Conservation (phyloP, 2,329 filamentous ascomycete species). For the Aspergillus japonicus region DNA sequence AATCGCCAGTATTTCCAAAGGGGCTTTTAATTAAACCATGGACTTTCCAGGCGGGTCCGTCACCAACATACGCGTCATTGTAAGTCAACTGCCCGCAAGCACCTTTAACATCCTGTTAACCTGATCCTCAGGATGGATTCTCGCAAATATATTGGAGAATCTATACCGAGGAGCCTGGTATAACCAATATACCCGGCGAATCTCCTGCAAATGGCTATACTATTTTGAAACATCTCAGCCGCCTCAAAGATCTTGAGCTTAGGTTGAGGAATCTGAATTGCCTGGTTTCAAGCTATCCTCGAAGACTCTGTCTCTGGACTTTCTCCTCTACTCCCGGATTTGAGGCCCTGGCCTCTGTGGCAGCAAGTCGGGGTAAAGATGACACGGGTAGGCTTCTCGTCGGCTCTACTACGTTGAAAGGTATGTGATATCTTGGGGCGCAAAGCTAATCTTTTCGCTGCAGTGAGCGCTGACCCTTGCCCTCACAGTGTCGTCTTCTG, state of each 20-base stretch:
- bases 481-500: constrained; percentile 34
- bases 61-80: constrained; percentile 44
- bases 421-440: constrained; percentile 18
- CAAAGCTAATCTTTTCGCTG: background rate
- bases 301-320: constrained; percentile 41
- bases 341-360: constrained; percentile 32
- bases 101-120: constrained; percentile 21
- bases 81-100: constrained; percentile 27
- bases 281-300: constrained; percentile 38
- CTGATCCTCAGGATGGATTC: constrained; percentile 39
- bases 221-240: constrained; percentile 39
- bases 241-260: constrained; percentile 41
- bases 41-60: constrained; percentile 45
- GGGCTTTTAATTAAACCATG: constrained; percentile 35
- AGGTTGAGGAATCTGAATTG: constrained; percentile 37
- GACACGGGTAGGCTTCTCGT: constrained; percentile 32
- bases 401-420: constrained; percentile 35
- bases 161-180: constrained; percentile 39
- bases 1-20: constrained; percentile 26
- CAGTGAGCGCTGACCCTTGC: constrained; percentile 2
- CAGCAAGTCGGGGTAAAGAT: constrained; percentile 23
- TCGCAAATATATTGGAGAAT: constrained; percentile 45
- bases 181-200: constrained; percentile 30
- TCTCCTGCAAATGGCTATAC: constrained; percentile 37
- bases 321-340: constrained; percentile 42